These are phyloP conservation scores for Boletus eberwhitei DNA, from an alignment of 768 basidiomycete genomes.

Conservation along the genomic window DNA sequence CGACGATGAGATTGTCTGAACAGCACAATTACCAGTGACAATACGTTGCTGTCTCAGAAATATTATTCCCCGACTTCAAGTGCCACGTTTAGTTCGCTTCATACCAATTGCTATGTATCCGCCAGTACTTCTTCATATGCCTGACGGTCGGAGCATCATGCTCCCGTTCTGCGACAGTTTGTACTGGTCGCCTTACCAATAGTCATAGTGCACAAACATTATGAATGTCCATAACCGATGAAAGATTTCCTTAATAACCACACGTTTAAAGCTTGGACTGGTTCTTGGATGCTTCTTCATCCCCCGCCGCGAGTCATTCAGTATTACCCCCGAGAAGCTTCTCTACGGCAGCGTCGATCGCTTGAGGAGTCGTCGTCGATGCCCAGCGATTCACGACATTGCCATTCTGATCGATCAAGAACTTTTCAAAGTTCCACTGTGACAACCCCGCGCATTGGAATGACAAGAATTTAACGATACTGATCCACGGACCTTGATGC, in stretches of 20 bases:
- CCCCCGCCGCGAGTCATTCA: conserved; percentile 18
- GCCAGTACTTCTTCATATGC: neutral
- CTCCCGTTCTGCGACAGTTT: neutral
- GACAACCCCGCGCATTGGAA: neutral
- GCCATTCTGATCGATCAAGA: conserved; percentile 76
- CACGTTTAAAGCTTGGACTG: conserved; percentile 14
- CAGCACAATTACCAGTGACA: too few relatives aligned
- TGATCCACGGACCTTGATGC: conserved; percentile 63
- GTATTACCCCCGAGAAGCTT: conserved; percentile 44
- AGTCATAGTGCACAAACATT: neutral
- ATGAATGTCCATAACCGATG: neutral
- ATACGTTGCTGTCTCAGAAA: neutral
- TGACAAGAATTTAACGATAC: neutral
- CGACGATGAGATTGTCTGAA: conserved; percentile 7
- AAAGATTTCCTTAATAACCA: neutral
- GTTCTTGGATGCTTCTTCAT: neutral
- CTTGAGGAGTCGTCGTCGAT: conserved; percentile 66
- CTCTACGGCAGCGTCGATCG: conserved; percentile 60
- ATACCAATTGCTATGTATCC: neutral
- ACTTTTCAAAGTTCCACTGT: conserved; percentile 92
- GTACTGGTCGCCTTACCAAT: neutral
- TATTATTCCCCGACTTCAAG: neutral
- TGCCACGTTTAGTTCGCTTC: neutral
- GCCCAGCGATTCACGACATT: conserved; percentile 74
- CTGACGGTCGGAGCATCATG: neutral